phyloP scores from a whole-genome alignment of 2,329 filamentous ascomycete genomes.

The Volutella citrinella region DNA sequence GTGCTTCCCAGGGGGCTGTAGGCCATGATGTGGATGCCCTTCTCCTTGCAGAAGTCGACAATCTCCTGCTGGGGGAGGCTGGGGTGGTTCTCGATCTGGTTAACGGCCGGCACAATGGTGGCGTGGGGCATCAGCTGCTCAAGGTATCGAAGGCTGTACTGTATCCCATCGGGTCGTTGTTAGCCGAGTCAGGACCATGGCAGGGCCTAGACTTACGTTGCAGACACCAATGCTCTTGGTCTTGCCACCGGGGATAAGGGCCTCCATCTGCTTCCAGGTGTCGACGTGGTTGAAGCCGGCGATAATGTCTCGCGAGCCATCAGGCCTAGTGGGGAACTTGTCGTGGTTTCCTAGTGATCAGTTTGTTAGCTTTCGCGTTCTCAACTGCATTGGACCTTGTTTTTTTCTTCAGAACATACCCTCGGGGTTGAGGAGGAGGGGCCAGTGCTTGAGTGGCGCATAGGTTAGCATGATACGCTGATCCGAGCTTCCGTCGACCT shows the following conservation, averaged over 20 bases:
- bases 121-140: slow-evolving; percentile 50
- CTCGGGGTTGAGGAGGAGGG: slow-evolving; percentile 74
- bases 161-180: slow-evolving; percentile 5
- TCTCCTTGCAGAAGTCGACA: slow-evolving; percentile 63
- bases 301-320: slow-evolving; percentile 73
- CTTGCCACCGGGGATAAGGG: slow-evolving; percentile 58
- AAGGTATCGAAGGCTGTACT: slow-evolving; percentile 56
- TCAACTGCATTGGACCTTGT: too few species aligned
- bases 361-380: too few species aligned
- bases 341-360: slow-evolving; percentile 68
- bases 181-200: background rate
- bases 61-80: slow-evolving; percentile 70
- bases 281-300: slow-evolving; percentile 66
- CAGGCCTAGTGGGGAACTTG: slow-evolving; percentile 69
- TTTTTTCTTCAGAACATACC: slow-evolving; percentile 50
- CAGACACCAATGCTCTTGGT: slow-evolving; percentile 52
- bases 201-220: slow-evolving; percentile 43
- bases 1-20: slow-evolving; percentile 68
- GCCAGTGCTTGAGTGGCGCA: slow-evolving; percentile 65
- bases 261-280: slow-evolving; percentile 77
- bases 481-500: background rate
- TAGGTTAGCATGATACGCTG: too few species aligned
- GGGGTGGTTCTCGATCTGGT: slow-evolving; percentile 75
- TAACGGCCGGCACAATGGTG: slow-evolving; percentile 60
- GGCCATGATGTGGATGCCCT: slow-evolving; percentile 69